Evolutionary conservation across 495 filamentous ascomycete genomes (phyloP).

Genomic region (Podospora anserina): DNA sequence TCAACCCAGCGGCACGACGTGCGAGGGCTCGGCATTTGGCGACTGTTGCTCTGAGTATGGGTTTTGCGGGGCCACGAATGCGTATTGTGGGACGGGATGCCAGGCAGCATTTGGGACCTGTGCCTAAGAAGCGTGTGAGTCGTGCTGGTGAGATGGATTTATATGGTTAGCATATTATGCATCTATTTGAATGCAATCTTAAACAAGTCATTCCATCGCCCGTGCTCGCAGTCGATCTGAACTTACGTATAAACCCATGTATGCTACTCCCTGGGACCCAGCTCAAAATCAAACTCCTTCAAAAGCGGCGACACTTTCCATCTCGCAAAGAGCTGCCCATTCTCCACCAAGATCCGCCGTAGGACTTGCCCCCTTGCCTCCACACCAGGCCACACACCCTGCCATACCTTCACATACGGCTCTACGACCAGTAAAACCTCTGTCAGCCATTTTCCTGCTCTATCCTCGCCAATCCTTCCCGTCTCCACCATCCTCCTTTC

Average conservation of each 20-base stretch:
- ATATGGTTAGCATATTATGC: too few relatives aligned
- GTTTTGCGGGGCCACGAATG: conserved; percentile 1
- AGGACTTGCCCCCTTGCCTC: conserved; percentile 9
- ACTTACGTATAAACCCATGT: background rate
- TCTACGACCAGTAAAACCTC: conserved; percentile 10
- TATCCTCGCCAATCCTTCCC: background rate
- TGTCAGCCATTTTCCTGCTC: background rate
- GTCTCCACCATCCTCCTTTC: background rate
- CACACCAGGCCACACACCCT: conserved; percentile 10
- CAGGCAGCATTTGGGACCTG: background rate
- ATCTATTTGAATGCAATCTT: too few relatives aligned
- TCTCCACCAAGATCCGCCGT: conserved; percentile 7
- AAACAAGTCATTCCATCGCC: background rate
- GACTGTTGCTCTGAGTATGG: background rate
- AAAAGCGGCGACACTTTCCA: conserved; percentile 10
- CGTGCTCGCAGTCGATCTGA: background rate
- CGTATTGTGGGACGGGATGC: conserved; percentile 8
- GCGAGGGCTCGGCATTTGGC: background rate
- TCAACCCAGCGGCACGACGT: background rate
- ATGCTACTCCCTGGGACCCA: background rate
- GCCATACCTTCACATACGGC: conserved; percentile 10
- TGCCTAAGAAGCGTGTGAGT: background rate
- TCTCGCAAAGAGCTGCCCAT: conserved; percentile 13
- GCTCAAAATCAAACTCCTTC: conserved; percentile 4
- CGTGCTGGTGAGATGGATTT: background rate